Percentiles rank a stretch among this genome's conserved stretches.
Conservation (phyloP, 2,329 filamentous ascomycete species). For the Botrytis aclada region DNA sequence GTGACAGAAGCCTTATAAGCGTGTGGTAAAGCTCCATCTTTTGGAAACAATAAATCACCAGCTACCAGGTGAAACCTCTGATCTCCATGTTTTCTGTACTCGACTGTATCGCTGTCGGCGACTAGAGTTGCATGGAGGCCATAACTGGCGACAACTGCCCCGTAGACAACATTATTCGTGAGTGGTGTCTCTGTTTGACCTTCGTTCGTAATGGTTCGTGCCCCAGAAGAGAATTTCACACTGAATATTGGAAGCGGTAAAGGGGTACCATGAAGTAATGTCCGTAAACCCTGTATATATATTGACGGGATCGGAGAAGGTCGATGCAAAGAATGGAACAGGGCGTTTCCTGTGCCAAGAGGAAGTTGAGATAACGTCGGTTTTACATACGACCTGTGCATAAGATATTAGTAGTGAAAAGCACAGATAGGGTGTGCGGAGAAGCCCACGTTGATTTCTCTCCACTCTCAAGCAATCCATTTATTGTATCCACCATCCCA, state of each 20-base stretch:
- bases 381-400: conserved; percentile 28
- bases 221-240: conserved; percentile 57
- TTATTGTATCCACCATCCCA: conserved; percentile 78
- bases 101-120: conserved; percentile 82
- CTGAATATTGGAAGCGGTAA: conserved; percentile 59
- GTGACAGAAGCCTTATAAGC: conserved; percentile 54
- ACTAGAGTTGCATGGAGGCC: conserved; percentile 86
- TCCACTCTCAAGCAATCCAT: conserved; percentile 50
- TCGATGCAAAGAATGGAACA: conserved; percentile 58
- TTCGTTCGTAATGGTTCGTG: conserved; percentile 43
- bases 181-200: conserved; percentile 31
- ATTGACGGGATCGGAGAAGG: conserved; percentile 46
- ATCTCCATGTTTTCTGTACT: conserved; percentile 72
- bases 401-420: conserved; percentile 6
- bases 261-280: conserved; percentile 56
- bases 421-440: conserved; percentile 24
- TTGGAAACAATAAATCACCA: conserved; percentile 64
- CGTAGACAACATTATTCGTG: conserved; percentile 49
- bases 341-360: conserved; percentile 63
- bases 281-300: conserved; percentile 47
- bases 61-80: conserved; percentile 85
- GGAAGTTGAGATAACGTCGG: conserved; percentile 55
- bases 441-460: conserved; percentile 28
- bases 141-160: conserved; percentile 85
- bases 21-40: conserved; percentile 49